Evolutionary conservation across 2,329 filamentous ascomycete genomes (phyloP), one percentile per base, ranked within the genome.

Genomic region (Fusarium globosum): DNA sequence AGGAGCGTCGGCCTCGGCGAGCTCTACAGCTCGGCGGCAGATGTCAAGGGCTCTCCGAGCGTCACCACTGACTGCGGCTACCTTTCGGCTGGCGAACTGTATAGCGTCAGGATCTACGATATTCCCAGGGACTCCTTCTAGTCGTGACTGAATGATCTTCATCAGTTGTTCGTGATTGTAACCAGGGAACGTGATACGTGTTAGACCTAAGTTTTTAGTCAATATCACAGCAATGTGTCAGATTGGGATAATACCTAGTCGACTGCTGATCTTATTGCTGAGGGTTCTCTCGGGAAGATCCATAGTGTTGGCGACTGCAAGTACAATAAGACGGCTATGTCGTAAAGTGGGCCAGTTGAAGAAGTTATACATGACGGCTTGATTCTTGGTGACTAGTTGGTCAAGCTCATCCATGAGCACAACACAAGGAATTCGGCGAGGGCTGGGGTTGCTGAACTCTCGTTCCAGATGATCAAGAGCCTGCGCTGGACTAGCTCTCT

Each of bases 341-440:
- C 94, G 90, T 61, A 98, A 86, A 16, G 94, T 93, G 8, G 96
- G 96, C 96, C 96, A 99, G 80, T 99, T 99, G 88, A 99, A 99
- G 83, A 99, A 99, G 82, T 99, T 99, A 85, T 99, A 99, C 96
- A 99, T 99, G 83, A 99, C 96, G n/a, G 94, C 96, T 82, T 99
- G 97, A 79, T 97, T 98, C 80, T 96, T 96, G 18, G 96, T 99
- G 10, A 99, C 97, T 13, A 99, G 89, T 83, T 99, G 96, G 81
- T 99, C 96, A 53, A 99, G 88, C 83, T 99, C 96, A 79, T 99
- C 96, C 96, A 99, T 99, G 57, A 99, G 85, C 5, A 99, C 96
- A 20, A 99, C 96, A 80, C 96, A 98, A 3, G 97, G 96, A 11
- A 97, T 94, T 69, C 96, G 90, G 57, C 96, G 90, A 30, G 96